phyloP scores from a whole-genome alignment of 352 stramenopile species.

The Pilasporangium apinafurcum region DNA sequence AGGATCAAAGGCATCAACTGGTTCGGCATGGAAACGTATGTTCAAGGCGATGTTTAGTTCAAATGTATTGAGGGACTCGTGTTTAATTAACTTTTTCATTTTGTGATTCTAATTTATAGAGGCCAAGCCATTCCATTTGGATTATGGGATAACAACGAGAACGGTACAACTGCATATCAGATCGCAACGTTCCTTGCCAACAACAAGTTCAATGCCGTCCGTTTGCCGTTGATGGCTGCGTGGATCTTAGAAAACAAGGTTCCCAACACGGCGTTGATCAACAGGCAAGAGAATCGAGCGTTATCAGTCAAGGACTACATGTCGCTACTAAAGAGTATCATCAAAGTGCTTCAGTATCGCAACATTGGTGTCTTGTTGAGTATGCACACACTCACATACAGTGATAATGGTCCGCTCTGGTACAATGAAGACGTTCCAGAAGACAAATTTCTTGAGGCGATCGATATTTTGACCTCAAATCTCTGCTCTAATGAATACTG shows the following conservation, averaged over 20 bases:
- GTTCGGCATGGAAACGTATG: slow-evolving; percentile 71
- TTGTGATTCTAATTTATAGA: slow-evolving; percentile 6
- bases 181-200: slow-evolving; percentile 55
- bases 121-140: slow-evolving; percentile 56
- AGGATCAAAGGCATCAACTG: slow-evolving; percentile 77
- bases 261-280: slow-evolving; percentile 35
- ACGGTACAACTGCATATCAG: slow-evolving; percentile 71
- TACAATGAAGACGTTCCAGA: slow-evolving; percentile 22
- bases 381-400: slow-evolving; percentile 52
- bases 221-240: slow-evolving; percentile 53
- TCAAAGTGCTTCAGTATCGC: slow-evolving; percentile 46
- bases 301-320: slow-evolving; percentile 50
- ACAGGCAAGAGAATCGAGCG: slow-evolving; percentile 50
- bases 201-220: slow-evolving; percentile 79
- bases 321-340: slow-evolving; percentile 35
- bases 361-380: slow-evolving; percentile 52
- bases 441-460: slow-evolving; percentile 19
- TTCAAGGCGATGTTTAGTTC: too few relatives aligned
- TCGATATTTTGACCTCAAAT: slow-evolving; percentile 19
- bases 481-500: slow-evolving; percentile 27
- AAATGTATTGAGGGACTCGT: too few relatives aligned
- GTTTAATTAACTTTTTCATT: not conserved
- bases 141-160: slow-evolving; percentile 62
- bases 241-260: slow-evolving; percentile 59
- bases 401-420: slow-evolving; percentile 35